These are phyloP conservation scores for Aegilops umbellulata DNA, from an alignment of 176 grass and related monocot genomes.

Conservation along the genomic window DNA sequence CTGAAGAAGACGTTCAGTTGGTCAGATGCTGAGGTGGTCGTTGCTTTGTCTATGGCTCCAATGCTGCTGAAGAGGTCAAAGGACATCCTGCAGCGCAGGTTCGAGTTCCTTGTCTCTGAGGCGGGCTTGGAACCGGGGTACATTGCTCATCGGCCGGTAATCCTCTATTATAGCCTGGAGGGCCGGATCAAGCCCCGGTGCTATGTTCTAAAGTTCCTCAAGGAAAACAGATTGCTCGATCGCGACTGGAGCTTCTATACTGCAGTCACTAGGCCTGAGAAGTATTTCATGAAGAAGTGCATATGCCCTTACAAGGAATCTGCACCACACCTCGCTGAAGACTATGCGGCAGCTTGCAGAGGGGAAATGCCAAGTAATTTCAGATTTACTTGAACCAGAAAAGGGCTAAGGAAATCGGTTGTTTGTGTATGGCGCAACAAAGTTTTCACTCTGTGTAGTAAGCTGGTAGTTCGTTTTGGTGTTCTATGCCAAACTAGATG, in stretches of 20 bases:
- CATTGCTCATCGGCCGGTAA: background rate
- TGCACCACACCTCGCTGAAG: conserved; percentile 8
- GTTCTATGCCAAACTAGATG: background rate
- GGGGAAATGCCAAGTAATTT: background rate
- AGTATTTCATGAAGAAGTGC: background rate
- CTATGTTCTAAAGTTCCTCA: background rate
- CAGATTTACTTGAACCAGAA: background rate
- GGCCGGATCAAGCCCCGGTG: conserved; percentile 26
- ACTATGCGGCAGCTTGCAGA: background rate
- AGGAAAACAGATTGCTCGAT: conserved; percentile 7
- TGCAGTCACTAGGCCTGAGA: background rate
- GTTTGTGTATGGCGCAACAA: too few relatives aligned
- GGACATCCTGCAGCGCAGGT: background rate
- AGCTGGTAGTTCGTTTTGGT: background rate
- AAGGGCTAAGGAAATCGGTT: too few relatives aligned
- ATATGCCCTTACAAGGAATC: conserved; percentile 12
- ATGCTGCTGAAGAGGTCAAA: background rate
- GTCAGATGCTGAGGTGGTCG: background rate
- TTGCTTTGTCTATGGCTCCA: background rate
- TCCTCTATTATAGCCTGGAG: conserved; percentile 28
- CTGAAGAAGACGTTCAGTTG: background rate
- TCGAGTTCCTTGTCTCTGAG: background rate
- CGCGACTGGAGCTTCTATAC: too few relatives aligned
- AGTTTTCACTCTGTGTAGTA: background rate
- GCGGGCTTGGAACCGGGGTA: background rate